Conservation (phyloP, 2,329 filamentous ascomycete species). For the Botrytis cinerea region DNA sequence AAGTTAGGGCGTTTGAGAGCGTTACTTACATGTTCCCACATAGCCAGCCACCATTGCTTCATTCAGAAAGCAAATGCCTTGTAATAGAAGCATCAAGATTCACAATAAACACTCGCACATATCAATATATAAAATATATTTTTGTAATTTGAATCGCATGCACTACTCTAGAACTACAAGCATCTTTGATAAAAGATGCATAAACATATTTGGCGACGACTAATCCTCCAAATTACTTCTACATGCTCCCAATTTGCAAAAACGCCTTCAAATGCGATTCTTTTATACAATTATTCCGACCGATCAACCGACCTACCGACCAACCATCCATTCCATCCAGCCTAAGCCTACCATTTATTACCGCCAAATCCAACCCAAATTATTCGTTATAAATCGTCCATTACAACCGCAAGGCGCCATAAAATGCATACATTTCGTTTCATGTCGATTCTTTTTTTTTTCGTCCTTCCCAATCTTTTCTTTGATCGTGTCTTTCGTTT, state of each 20-base stretch:
- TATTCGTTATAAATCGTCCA: slow-evolving; percentile 23
- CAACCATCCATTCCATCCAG: background rate
- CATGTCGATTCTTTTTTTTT: background rate
- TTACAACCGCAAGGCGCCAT: slow-evolving; percentile 16
- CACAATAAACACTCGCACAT: background rate
- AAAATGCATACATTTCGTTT: slow-evolving; percentile 20
- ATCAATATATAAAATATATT: background rate
- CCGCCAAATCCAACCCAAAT: slow-evolving; percentile 14
- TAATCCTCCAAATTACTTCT: slow-evolving; percentile 20
- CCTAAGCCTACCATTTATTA: slow-evolving; percentile 10
- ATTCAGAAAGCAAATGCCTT: background rate
- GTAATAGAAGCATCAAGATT: background rate
- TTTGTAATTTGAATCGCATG: background rate
- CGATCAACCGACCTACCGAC: slow-evolving; percentile 3
- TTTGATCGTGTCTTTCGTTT: background rate
- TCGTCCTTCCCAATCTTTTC: background rate
- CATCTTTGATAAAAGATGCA: background rate
- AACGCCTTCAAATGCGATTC: slow-evolving; percentile 17
- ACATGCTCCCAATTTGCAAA: slow-evolving; percentile 18
- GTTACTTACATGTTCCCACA: background rate
- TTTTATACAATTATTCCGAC: slow-evolving; percentile 21
- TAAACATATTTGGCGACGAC: slow-evolving; percentile 9
- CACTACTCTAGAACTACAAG: slow-evolving; percentile 21
- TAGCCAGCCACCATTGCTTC: background rate
- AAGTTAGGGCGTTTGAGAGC: too few relatives aligned